Evolutionary conservation across 495 filamentous ascomycete genomes (phyloP).

Genomic region (Pseudevernia furfuracea): DNA sequence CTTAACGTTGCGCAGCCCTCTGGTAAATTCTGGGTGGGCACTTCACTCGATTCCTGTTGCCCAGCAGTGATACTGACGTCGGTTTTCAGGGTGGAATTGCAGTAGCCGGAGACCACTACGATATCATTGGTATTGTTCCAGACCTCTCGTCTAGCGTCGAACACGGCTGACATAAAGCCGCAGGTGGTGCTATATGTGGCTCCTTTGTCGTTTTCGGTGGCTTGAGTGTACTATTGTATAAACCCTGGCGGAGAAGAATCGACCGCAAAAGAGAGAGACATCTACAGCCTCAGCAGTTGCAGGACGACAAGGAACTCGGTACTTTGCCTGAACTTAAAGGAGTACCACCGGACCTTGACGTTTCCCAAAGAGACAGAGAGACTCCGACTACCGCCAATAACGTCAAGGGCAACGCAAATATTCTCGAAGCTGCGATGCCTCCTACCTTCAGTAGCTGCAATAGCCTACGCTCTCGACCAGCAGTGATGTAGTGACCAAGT

Average conservation of each 20-base stretch:
- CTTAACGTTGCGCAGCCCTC: constrained; percentile 63
- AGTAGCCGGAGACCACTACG: constrained; percentile 69
- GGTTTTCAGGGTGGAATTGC: constrained; percentile 54
- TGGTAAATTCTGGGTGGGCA: constrained; percentile 62
- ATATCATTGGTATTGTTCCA: constrained; percentile 58
- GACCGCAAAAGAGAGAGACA: constrained; percentile 33
- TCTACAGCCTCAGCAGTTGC: constrained; percentile 7
- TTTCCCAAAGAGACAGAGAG: neutral
- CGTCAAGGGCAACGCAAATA: neutral
- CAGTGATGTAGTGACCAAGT: neutral
- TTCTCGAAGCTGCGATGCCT: neutral
- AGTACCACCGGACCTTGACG: neutral
- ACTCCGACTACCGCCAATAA: neutral
- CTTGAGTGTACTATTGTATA: constrained; percentile 63
- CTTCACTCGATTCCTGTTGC: neutral
- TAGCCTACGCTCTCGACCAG: neutral
- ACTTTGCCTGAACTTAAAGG: neutral
- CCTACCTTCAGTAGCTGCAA: neutral
- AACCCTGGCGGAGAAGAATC: constrained; percentile 64
- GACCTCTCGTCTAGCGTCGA: neutral
- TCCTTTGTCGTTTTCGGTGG: constrained; percentile 71
- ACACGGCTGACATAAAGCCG: constrained; percentile 21
- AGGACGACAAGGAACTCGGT: neutral
- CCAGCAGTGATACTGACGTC: neutral
- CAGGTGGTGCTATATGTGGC: constrained; percentile 64